These are phyloP conservation scores for Phytophthora kernoviae DNA, from an alignment of 352 stramenopile genomes.

Conservation along the genomic window DNA sequence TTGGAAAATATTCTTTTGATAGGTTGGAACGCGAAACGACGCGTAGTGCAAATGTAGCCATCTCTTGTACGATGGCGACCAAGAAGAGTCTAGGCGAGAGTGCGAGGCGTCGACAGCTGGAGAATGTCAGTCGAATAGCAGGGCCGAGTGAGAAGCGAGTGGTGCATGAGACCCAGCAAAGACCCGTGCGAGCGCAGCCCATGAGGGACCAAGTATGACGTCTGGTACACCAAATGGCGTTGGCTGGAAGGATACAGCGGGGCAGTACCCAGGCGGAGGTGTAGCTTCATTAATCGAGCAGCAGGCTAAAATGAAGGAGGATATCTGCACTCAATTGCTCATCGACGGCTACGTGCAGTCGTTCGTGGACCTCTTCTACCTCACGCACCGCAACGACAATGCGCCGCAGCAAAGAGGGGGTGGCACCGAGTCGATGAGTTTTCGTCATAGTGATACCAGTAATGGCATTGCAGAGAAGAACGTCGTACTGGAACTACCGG, in stretches of 20 bases:
- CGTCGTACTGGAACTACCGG: constrained; percentile 34
- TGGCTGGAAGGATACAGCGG: constrained; percentile 14
- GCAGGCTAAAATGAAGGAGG: constrained; percentile 74
- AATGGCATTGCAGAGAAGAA: constrained; percentile 5
- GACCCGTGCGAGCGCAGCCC: constrained; percentile 59
- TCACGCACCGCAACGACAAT: constrained; percentile 83
- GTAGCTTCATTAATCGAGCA: constrained; percentile 31
- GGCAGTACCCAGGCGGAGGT: constrained; percentile 3
- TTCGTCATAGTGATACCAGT: background rate
- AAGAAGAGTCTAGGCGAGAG: constrained; percentile 24
- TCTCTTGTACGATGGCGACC: constrained; percentile 24
- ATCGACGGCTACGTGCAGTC: constrained; percentile 91
- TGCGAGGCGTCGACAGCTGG: constrained; percentile 12
- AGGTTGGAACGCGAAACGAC: constrained; percentile 30
- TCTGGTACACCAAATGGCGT: background rate
- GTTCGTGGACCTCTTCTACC: constrained; percentile 95
- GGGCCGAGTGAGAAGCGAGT: constrained; percentile 28
- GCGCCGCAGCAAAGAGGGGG: constrained; percentile 6
- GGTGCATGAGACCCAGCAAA: constrained; percentile 46
- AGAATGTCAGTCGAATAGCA: constrained; percentile 8
- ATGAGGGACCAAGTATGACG: constrained; percentile 52
- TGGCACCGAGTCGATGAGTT: too few species aligned
- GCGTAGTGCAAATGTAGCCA: constrained; percentile 20
- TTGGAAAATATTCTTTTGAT: constrained; percentile 6
- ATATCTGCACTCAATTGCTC: constrained; percentile 88